phyloP scores from a whole-genome alignment of 495 filamentous ascomycete species.

The Schizothecium vesticola region DNA sequence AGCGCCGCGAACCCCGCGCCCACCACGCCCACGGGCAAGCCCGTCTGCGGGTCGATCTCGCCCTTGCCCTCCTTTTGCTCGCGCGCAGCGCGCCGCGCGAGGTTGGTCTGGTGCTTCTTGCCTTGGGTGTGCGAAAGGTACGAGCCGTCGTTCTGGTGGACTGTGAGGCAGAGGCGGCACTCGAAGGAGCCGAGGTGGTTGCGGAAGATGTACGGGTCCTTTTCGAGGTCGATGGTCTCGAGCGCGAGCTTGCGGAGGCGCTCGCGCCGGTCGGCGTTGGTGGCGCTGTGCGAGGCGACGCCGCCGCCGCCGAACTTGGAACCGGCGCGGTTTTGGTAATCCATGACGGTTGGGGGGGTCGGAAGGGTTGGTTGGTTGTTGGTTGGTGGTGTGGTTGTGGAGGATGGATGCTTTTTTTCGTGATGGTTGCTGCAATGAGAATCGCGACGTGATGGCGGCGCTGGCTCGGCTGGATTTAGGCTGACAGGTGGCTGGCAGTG shows the following conservation, averaged over 20 bases:
- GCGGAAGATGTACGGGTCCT: slow-evolving; percentile 99
- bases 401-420: background rate
- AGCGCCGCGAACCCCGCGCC: slow-evolving; percentile 58
- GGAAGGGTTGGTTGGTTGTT: background rate
- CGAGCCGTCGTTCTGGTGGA: slow-evolving; percentile 99
- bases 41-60: slow-evolving; percentile 69
- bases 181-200: slow-evolving; percentile 99
- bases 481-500: background rate
- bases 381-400: background rate
- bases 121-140: slow-evolving; percentile 99
- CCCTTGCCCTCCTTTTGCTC: slow-evolving; percentile 79
- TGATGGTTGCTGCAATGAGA: background rate
- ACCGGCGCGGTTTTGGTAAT: slow-evolving; percentile 85
- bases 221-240: slow-evolving; percentile 97
- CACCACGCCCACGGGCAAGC: slow-evolving; percentile 66
- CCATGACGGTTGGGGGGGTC: slow-evolving; percentile 36
- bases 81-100: slow-evolving; percentile 89
- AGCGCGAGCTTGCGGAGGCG: slow-evolving; percentile 96
- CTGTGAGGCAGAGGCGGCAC: slow-evolving; percentile 93
- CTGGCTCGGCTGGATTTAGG: background rate
- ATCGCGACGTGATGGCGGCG: background rate
- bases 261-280: slow-evolving; percentile 95
- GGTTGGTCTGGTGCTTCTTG: slow-evolving; percentile 98
- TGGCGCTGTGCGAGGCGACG: slow-evolving; percentile 85
- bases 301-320: slow-evolving; percentile 98